Evolutionary conservation across 2,329 filamentous ascomycete species (phyloP).

Genomic region (Penicillium sp.): DNA sequence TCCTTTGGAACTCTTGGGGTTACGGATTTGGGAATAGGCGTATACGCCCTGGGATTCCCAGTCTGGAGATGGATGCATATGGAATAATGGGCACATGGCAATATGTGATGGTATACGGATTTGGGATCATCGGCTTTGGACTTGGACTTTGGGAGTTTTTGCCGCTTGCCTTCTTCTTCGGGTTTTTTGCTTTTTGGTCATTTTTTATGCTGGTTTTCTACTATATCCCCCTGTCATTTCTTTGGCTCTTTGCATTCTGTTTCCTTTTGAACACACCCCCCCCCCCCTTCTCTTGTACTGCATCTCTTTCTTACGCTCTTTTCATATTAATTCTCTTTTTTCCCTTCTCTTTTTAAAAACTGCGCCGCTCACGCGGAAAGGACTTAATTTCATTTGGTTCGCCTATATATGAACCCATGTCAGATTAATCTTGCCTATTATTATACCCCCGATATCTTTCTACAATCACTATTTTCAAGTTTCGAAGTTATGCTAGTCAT

Average conservation of each 20-base stretch:
- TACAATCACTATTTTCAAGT: neutral
- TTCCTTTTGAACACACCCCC: constrained; percentile 16
- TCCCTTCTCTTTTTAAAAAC: constrained; percentile 12
- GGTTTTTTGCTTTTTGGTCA: constrained; percentile 3
- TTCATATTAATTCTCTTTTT: constrained; percentile 1
- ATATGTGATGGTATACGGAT: constrained; percentile 9
- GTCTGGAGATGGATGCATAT: constrained; percentile 7
- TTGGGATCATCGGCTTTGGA: constrained; percentile 4
- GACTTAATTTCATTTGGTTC: constrained; percentile 14
- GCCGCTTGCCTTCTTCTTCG: constrained; percentile 2
- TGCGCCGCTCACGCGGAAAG: constrained; percentile 25
- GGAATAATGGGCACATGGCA: constrained; percentile 12
- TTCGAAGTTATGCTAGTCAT: constrained; percentile 5
- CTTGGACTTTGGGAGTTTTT: constrained; percentile 9
- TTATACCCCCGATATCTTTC: constrained; percentile 13
- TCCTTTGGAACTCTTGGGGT: constrained; percentile 12
- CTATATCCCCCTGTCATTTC: constrained; percentile 19
- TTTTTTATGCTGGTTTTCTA: constrained; percentile 13
- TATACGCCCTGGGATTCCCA: constrained; percentile 3
- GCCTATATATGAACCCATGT: constrained; percentile 13
- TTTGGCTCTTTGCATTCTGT: constrained; percentile 11
- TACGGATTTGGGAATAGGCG: constrained; percentile 12
- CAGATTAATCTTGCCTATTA: constrained; percentile 12
- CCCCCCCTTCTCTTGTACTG: constrained; percentile 12
- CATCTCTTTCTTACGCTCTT: constrained; percentile 12